These are phyloP conservation scores for Colletotrichum sp. DNA, from an alignment of 2,329 filamentous ascomycete genomes.

Conservation along the genomic window DNA sequence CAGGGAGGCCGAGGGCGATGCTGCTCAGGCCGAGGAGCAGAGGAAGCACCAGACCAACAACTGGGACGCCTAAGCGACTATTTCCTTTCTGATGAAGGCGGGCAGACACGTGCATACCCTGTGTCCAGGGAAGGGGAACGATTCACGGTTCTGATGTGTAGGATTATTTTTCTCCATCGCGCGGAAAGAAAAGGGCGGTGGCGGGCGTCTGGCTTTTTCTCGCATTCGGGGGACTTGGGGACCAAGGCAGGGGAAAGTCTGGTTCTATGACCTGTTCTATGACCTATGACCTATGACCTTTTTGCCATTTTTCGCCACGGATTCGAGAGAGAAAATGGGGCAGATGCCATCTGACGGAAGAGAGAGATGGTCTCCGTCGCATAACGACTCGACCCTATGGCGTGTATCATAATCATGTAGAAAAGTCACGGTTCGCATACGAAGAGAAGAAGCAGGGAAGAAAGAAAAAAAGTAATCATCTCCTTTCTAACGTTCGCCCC, in stretches of 20 bases:
- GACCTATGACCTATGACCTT: neutral
- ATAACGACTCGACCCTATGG: neutral
- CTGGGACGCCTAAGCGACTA: conserved; percentile 8
- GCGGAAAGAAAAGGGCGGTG: neutral
- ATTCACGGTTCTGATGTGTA: neutral
- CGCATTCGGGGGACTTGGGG: neutral
- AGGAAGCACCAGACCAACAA: conserved; percentile 2
- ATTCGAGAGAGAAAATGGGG: neutral
- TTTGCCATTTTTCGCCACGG: neutral
- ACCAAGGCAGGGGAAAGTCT: neutral
- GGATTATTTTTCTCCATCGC: neutral
- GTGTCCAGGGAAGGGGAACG: neutral
- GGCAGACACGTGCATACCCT: neutral
- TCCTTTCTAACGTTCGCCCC: neutral
- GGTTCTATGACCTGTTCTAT: neutral
- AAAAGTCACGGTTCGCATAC: neutral
- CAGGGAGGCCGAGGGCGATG: neutral
- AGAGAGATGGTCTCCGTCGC: neutral
- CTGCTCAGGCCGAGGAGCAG: conserved; percentile 19
- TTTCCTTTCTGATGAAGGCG: neutral
- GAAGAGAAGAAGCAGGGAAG: neutral
- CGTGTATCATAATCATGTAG: neutral
- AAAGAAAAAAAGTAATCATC: neutral
- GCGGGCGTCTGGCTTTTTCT: neutral
- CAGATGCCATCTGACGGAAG: neutral